These are phyloP conservation scores for Xerocomellus dryophilus DNA, from an alignment of 768 basidiomycete species.

Conservation along the genomic window DNA sequence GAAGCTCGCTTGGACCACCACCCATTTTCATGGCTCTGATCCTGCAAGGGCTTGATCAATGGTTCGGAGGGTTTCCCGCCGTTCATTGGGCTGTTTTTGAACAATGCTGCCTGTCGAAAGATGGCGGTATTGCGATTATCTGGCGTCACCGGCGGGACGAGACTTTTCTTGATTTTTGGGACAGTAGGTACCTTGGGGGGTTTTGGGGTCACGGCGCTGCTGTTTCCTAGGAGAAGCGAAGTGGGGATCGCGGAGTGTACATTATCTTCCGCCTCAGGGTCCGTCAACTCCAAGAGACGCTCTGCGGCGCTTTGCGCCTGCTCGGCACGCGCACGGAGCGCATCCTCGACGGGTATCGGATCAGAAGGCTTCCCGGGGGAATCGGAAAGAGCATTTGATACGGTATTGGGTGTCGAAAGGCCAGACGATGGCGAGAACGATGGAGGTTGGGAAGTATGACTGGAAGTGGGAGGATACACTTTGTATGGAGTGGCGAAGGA, in stretches of 20 bases:
- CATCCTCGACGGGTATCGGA: conserved; percentile 71
- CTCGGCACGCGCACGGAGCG: conserved; percentile 79
- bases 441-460: conserved; percentile 40
- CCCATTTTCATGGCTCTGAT: conserved; percentile 62
- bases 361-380: conserved; percentile 44
- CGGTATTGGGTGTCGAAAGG: conserved; percentile 45
- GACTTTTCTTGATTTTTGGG: conserved; percentile 31
- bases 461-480: conserved; percentile 39
- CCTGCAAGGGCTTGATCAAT: conserved; percentile 67
- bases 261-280: conserved; percentile 63
- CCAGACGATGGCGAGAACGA: conserved; percentile 56
- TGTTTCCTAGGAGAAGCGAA: conserved; percentile 48
- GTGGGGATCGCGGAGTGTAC: conserved; percentile 53
- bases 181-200: conserved; percentile 34
- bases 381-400: conserved; percentile 62
- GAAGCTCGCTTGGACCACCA: conserved; percentile 84
- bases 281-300: conserved; percentile 80
- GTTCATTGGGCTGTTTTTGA: conserved; percentile 75
- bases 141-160: conserved; percentile 60
- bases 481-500: conserved; percentile 73
- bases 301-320: conserved; percentile 94
- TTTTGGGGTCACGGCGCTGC: conserved; percentile 39
- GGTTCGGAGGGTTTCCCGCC: conserved; percentile 49
- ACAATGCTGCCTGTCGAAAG: conserved; percentile 72
- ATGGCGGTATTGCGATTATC: conserved; percentile 54